Conservation (phyloP, 352 stramenopile genomes). For the Thraustochytrium striatum region DNA sequence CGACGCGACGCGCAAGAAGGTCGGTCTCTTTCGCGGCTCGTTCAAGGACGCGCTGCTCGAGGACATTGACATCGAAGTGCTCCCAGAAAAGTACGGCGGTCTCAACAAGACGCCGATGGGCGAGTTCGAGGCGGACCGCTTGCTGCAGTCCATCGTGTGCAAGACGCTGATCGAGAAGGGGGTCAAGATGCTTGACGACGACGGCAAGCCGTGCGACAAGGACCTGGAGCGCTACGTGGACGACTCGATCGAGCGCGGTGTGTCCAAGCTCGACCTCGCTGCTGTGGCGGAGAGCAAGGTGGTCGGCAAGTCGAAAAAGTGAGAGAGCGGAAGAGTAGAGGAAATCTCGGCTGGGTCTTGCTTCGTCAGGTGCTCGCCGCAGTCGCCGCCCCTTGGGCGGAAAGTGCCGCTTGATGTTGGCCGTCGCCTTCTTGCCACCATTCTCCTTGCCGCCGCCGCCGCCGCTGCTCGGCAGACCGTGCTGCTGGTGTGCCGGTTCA, state of each 20-base stretch:
- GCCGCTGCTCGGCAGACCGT: too few species aligned
- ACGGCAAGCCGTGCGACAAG: not conserved
- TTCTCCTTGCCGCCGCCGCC: too few species aligned
- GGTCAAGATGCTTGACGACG: conserved; percentile 4
- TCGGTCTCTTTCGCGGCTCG: conserved; percentile 54
- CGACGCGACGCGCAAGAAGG: conserved; percentile 59
- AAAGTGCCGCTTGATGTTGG: too few species aligned
- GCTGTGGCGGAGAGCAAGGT: too few species aligned
- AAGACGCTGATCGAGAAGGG: conserved; percentile 5
- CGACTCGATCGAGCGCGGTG: conserved; percentile 18
- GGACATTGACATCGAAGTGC: conserved; percentile 49
- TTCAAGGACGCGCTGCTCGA: conserved; percentile 38
- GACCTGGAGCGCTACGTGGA: not conserved
- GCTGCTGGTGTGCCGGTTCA: too few species aligned
- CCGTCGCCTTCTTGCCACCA: too few species aligned
- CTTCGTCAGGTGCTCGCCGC: too few species aligned
- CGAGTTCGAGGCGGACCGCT: conserved; percentile 7
- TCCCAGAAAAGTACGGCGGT: conserved; percentile 50
- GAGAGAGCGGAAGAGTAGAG: too few species aligned
- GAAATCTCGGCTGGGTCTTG: too few species aligned
- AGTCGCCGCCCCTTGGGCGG: too few species aligned
- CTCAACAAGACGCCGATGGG: conserved; percentile 30
- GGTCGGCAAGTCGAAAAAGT: too few species aligned
- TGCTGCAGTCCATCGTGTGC: conserved; percentile 15
- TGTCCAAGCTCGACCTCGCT: conserved; percentile 39